Evolutionary conservation across 306 rosid genomes (phyloP).

Genomic region (Notholithocarpus densiflorus): DNA sequence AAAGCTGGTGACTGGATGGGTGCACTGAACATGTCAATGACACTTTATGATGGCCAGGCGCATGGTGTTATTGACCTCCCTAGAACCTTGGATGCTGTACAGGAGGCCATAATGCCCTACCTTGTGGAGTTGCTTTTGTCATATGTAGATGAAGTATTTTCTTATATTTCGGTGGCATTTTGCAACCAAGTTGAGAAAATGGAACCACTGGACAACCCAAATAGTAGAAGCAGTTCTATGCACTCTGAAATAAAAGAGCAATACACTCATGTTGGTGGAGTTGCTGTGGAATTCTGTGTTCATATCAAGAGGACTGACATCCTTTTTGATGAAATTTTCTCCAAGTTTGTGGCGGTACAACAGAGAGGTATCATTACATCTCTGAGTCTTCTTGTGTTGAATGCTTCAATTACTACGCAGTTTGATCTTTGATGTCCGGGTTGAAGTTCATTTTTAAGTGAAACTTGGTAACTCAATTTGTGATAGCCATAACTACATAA

Average conservation of each 20-base stretch:
- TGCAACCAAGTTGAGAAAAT: slow-evolving; percentile 78
- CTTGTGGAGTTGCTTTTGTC: slow-evolving; percentile 85
- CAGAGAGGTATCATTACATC: slow-evolving; percentile 64
- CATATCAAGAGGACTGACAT: slow-evolving; percentile 90
- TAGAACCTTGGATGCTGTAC: slow-evolving; percentile 82
- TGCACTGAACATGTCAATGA: slow-evolving; percentile 91
- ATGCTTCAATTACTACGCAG: neutral
- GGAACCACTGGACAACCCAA: slow-evolving; percentile 44
- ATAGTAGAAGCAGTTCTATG: slow-evolving; percentile 49
- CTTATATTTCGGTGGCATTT: slow-evolving; percentile 89
- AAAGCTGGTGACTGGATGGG: slow-evolving; percentile 99
- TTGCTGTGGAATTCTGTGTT: slow-evolving; percentile 96
- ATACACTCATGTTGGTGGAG: slow-evolving; percentile 93
- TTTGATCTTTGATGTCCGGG: slow-evolving; percentile 1
- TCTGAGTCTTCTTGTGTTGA: slow-evolving; percentile 19
- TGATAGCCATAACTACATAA: neutral
- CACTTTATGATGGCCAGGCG: slow-evolving; percentile 89
- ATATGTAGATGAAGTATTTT: slow-evolving; percentile 94
- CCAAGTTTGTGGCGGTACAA: slow-evolving; percentile 67
- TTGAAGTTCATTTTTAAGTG: neutral
- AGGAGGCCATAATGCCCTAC: slow-evolving; percentile 87
- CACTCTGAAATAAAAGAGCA: slow-evolving; percentile 90
- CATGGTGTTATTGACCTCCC: slow-evolving; percentile 97
- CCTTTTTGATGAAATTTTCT: slow-evolving; percentile 91
- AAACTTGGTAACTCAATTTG: neutral